Percentiles rank a stretch among this genome's conserved stretches.
Evolutionary conservation across 169 alveolate species (phyloP).

Genomic region (Babesia bigemina): DNA sequence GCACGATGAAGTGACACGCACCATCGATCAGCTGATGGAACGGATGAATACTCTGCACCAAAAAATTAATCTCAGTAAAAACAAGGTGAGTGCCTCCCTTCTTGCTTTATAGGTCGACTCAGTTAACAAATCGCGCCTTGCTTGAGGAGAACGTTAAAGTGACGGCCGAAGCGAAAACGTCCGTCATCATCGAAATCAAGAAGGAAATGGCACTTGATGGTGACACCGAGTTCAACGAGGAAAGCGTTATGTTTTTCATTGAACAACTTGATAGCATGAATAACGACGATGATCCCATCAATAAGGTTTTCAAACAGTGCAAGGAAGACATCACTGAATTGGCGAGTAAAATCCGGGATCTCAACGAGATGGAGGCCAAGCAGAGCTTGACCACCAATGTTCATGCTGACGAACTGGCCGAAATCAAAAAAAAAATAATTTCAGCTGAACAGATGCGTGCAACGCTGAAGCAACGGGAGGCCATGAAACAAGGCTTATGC

Average conservation of each 20-base stretch:
- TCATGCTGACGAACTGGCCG: neutral
- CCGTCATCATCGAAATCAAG: constrained; percentile 18
- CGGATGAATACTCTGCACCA: constrained; percentile 20
- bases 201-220: constrained; percentile 14
- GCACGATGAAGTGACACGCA: neutral
- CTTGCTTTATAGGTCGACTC: neutral
- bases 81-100: neutral
- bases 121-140: constrained; percentile 6
- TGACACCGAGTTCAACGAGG: constrained; percentile 18
- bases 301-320: neutral
- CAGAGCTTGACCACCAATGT: neutral
- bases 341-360: neutral
- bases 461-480: constrained; percentile 5
- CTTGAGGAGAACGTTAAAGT: constrained; percentile 11
- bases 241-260: neutral
- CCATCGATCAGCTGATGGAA: constrained; percentile 23
- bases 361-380: neutral
- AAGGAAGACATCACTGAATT: constrained; percentile 4
- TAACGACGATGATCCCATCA: neutral
- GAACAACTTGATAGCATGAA: constrained; percentile 3
- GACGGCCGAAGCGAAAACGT: constrained; percentile 1
- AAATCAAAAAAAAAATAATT: neutral
- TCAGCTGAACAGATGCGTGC: neutral
- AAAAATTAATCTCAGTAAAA: neutral
- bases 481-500: neutral